Conservation (phyloP, 2,329 filamentous ascomycete genomes). For the Pseudocercospora pini-densiflorae region DNA sequence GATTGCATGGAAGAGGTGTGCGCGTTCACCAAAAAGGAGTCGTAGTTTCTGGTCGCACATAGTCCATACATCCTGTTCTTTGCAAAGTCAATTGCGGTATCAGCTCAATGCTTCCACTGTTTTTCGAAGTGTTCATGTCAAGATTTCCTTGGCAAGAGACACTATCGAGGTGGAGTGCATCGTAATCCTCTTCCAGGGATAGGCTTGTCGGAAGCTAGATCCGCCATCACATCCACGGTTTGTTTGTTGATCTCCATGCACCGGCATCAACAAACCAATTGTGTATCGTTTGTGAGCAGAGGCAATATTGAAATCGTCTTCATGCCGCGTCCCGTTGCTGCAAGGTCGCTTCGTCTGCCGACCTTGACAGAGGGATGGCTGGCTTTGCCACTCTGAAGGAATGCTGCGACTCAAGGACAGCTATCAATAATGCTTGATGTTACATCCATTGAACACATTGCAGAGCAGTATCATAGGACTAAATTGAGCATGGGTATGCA, state of each 20-base stretch:
- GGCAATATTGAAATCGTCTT: neutral
- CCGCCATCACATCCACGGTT: neutral
- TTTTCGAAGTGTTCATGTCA: neutral
- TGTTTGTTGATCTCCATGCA: slow-evolving; percentile 3
- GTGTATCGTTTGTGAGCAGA: neutral
- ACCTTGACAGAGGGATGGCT: neutral
- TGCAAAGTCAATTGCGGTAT: neutral
- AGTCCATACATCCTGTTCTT: neutral
- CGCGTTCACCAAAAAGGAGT: slow-evolving; percentile 24
- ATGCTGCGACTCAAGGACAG: neutral
- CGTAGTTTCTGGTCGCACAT: neutral
- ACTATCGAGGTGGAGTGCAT: neutral
- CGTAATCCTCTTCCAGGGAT: neutral
- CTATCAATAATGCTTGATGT: too few relatives aligned
- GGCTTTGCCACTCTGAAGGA: neutral
- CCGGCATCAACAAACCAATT: neutral
- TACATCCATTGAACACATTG: neutral
- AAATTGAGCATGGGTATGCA: neutral
- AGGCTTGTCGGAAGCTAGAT: neutral
- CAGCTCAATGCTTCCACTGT: neutral
- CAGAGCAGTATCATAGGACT: neutral
- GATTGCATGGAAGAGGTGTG: slow-evolving; percentile 31
- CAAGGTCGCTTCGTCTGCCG: neutral
- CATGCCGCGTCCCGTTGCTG: neutral
- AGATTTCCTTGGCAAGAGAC: neutral